These are phyloP conservation scores for Hymenoscyphus fraxineus DNA, from an alignment of 2,329 filamentous ascomycete species.

Conservation along the genomic window DNA sequence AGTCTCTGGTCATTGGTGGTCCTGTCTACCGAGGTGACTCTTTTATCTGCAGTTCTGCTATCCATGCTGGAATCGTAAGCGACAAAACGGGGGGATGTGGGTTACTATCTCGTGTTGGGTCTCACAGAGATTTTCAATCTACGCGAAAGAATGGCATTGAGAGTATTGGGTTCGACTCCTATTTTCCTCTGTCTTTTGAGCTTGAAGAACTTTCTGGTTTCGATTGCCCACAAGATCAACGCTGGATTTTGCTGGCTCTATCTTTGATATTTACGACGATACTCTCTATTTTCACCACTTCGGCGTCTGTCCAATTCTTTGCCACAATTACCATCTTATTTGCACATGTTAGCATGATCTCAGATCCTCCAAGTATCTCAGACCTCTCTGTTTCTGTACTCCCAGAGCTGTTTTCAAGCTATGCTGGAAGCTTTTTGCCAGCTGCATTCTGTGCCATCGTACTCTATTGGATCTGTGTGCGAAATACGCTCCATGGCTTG, in stretches of 20 bases:
- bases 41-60: slow-evolving; percentile 79
- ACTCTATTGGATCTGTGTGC: slow-evolving; percentile 76
- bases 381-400: slow-evolving; percentile 50
- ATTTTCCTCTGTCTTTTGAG: slow-evolving; percentile 84
- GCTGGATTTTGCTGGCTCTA: slow-evolving; percentile 76
- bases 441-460: slow-evolving; percentile 84
- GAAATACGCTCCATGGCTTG: slow-evolving; percentile 66
- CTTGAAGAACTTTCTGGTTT: slow-evolving; percentile 63
- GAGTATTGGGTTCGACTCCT: slow-evolving; percentile 77
- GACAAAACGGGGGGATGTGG: slow-evolving; percentile 75
- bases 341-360: slow-evolving; percentile 84
- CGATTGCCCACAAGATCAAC: slow-evolving; percentile 68
- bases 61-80: slow-evolving; percentile 75
- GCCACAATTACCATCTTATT: slow-evolving; percentile 78
- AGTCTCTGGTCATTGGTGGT: slow-evolving; percentile 62
- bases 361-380: slow-evolving; percentile 65
- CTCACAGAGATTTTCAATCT: slow-evolving; percentile 58
- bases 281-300: slow-evolving; percentile 76
- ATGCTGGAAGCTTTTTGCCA: slow-evolving; percentile 78
- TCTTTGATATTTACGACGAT: slow-evolving; percentile 75
- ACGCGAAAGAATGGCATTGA: slow-evolving; percentile 67
- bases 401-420: slow-evolving; percentile 68
- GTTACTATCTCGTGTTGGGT: slow-evolving; percentile 69
- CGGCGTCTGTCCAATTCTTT: slow-evolving; percentile 78
- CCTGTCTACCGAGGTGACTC: slow-evolving; percentile 86